Conservation (phyloP, 768 basidiomycete genomes). For the Kwoniella newhampshirensis region DNA sequence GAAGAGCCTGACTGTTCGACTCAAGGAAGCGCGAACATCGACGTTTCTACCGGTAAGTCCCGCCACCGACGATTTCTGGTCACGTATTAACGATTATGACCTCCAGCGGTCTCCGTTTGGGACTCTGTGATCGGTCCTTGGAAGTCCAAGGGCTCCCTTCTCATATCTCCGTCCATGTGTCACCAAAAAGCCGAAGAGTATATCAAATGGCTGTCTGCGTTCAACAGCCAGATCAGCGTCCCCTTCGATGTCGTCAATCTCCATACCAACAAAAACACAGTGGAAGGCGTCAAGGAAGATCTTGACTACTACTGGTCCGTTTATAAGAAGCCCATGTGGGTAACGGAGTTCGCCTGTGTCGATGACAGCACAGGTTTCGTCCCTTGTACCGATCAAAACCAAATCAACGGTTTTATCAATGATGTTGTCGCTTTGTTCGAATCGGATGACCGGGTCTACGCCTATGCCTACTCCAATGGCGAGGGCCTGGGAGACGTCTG, state of each 20-base stretch:
- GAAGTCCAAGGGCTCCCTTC: slow-evolving; percentile 41
- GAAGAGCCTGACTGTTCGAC: slow-evolving; percentile 54
- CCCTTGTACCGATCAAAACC: slow-evolving; percentile 51
- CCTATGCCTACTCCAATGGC: slow-evolving; percentile 52
- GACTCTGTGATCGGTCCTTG: slow-evolving; percentile 45
- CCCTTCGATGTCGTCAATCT: slow-evolving; percentile 47
- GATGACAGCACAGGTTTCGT: slow-evolving; percentile 45
- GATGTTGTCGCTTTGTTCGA: slow-evolving; percentile 52
- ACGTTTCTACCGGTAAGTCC: slow-evolving; percentile 24
- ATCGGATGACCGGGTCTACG: slow-evolving; percentile 45
- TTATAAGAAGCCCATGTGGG: slow-evolving; percentile 49
- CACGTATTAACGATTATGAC: background rate
- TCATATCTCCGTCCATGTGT: slow-evolving; percentile 53
- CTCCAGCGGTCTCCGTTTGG: slow-evolving; percentile 43
- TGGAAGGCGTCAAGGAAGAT: slow-evolving; percentile 47
- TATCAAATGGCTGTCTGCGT: slow-evolving; percentile 37
- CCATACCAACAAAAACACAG: slow-evolving; percentile 52
- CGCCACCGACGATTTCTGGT: background rate
- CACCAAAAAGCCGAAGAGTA: slow-evolving; percentile 52
- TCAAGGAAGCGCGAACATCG: slow-evolving; percentile 33
- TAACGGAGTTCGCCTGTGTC: slow-evolving; percentile 49
- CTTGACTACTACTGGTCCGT: slow-evolving; percentile 50
- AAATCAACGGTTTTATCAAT: slow-evolving; percentile 52
- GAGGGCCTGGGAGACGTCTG: slow-evolving; percentile 50
- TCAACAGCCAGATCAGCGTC: slow-evolving; percentile 34